Percentiles rank a stretch among this genome's conserved stretches.
Conservation (phyloP, 208 protist genomes). For the Porcisia hertigi region DNA sequence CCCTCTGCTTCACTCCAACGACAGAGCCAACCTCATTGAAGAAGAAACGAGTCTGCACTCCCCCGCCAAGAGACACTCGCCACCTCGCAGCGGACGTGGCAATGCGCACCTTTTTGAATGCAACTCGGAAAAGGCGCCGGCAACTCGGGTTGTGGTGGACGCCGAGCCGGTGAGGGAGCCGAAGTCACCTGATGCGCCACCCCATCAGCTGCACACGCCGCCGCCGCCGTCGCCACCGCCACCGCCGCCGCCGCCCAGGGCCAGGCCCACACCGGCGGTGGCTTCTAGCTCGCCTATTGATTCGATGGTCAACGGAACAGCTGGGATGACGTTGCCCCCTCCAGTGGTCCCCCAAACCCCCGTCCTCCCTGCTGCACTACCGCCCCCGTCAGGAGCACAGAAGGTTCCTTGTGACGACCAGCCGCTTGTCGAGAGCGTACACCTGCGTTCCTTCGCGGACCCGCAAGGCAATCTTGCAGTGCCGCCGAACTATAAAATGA, state of each 20-base stretch:
- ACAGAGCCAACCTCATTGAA: neutral
- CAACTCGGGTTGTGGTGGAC: neutral
- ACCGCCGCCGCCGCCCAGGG: neutral
- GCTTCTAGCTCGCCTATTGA: neutral
- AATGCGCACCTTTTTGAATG: neutral
- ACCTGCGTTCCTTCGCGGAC: conserved; percentile 29
- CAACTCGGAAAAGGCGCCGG: neutral
- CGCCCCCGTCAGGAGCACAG: neutral
- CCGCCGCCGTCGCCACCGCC: conserved; percentile 5
- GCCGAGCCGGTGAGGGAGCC: neutral
- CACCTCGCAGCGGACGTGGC: neutral
- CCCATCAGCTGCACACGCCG: conserved; percentile 7
- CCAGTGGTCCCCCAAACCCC: no score
- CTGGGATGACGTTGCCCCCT: no score
- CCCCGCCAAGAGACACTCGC: neutral
- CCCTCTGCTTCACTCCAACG: neutral
- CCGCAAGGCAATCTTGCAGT: conserved; percentile 45
- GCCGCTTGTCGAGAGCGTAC: conserved; percentile 17
- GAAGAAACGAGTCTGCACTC: neutral
- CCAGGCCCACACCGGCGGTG: neutral
- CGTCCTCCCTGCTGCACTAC: neutral
- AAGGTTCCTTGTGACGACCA: conserved; percentile 26
- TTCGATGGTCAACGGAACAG: neutral
- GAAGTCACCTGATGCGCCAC: conserved; percentile 4
- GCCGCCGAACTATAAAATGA: conserved; percentile 44